These are phyloP conservation scores for Clathrus columnatus DNA, from an alignment of 768 basidiomycete species.

Conservation along the genomic window DNA sequence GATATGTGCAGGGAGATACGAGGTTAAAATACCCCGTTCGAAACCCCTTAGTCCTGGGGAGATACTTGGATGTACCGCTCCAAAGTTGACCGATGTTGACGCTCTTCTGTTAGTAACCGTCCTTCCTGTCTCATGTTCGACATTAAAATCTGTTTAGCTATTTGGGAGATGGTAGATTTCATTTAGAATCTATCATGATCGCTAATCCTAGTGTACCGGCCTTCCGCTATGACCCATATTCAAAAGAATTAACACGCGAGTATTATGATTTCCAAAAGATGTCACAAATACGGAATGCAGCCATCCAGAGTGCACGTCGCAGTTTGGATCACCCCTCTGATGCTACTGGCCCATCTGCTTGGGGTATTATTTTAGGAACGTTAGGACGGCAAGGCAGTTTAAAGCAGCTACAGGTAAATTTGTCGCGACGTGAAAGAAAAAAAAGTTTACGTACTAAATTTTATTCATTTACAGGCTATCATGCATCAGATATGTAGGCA, in stretches of 20 bases:
- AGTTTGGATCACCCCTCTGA: conserved; percentile 34
- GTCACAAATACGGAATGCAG: conserved; percentile 62
- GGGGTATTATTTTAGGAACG: conserved; percentile 93
- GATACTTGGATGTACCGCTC: conserved; percentile 95
- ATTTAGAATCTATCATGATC: conserved; percentile 98
- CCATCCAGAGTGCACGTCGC: conserved; percentile 63
- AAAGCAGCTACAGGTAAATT: conserved; percentile 67
- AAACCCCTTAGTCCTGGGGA: conserved; percentile 95
- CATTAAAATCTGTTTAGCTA: conserved; percentile 48
- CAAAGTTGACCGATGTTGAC: conserved; percentile 68
- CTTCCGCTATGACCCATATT: conserved; percentile 97
- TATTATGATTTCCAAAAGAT: conserved; percentile 86
- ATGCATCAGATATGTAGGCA: conserved; percentile 56
- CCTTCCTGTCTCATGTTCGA: not conserved
- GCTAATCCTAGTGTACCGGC: conserved; percentile 94
- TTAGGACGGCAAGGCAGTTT: conserved; percentile 91
- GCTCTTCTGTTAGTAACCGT: conserved; percentile 66
- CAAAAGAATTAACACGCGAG: conserved; percentile 92
- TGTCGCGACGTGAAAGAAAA: not conserved
- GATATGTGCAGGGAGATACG: conserved; percentile 58
- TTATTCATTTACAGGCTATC: conserved; percentile 59
- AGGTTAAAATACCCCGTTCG: conserved; percentile 69
- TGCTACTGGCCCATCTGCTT: conserved; percentile 30
- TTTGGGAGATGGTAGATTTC: conserved; percentile 96
- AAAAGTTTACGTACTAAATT: not conserved